phyloP scores from a whole-genome alignment of 2,329 filamentous ascomycete species.

The Graphilbum fragrans region DNA sequence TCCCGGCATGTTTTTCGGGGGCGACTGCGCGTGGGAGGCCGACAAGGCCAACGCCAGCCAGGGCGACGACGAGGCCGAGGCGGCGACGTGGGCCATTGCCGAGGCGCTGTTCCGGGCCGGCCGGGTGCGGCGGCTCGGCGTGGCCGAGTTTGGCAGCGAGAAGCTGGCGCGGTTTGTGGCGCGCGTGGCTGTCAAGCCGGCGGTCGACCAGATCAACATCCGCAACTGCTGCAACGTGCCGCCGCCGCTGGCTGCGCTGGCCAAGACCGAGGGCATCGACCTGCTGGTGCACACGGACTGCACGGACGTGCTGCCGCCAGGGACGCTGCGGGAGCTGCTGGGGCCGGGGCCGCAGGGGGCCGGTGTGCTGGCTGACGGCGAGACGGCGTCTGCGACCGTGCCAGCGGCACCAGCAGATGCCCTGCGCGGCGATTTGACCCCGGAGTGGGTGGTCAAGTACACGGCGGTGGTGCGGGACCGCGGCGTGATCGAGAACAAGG shows the following conservation, averaged over 20 bases:
- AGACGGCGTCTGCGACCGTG: constrained; percentile 20
- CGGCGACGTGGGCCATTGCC: constrained; percentile 54
- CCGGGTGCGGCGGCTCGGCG: constrained; percentile 62
- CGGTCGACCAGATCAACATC: constrained; percentile 92
- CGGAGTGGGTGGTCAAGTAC: constrained; percentile 95
- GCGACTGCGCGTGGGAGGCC: constrained; percentile 73
- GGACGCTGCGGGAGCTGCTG: constrained; percentile 74
- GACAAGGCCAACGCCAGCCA: constrained; percentile 49
- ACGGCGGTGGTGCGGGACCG: constrained; percentile 88
- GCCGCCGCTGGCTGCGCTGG: constrained; percentile 70
- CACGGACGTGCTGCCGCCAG: constrained; percentile 77
- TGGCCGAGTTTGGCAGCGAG: constrained; percentile 84
- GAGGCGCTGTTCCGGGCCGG: constrained; percentile 63
- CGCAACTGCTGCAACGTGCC: constrained; percentile 94
- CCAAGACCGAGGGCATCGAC: constrained; percentile 74
- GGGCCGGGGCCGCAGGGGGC: constrained; percentile 61
- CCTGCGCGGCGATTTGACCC: constrained; percentile 64
- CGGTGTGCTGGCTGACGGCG: constrained; percentile 51
- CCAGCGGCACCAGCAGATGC: constrained; percentile 26
- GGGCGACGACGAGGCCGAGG: constrained; percentile 54
- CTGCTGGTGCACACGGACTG: constrained; percentile 90
- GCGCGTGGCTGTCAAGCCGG: constrained; percentile 51
- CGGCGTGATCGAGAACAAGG: constrained; percentile 96
- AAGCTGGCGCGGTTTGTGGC: constrained; percentile 68
- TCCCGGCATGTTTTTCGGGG: constrained; percentile 86